These are phyloP conservation scores for Cymbopogon flexuosus DNA, from an alignment of 202 grass and related monocot genomes.

Conservation along the genomic window DNA sequence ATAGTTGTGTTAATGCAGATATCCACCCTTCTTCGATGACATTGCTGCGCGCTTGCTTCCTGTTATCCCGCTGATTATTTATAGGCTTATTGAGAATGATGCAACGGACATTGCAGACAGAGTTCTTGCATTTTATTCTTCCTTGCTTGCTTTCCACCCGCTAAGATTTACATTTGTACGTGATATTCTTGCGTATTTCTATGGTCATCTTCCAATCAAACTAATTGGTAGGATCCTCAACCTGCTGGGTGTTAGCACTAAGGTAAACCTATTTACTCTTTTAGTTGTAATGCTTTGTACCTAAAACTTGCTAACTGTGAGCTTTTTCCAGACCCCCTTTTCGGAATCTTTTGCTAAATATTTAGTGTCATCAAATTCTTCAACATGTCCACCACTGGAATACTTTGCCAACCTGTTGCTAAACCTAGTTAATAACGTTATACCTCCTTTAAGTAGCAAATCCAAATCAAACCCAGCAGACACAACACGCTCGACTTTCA, in stretches of 20 bases:
- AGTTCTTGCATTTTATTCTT: slow-evolving; percentile 79
- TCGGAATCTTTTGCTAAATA: slow-evolving; percentile 79
- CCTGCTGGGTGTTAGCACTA: slow-evolving; percentile 63
- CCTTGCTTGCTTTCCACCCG: slow-evolving; percentile 81
- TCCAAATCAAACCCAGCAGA: slow-evolving; percentile 63
- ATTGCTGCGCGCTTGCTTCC: slow-evolving; percentile 86
- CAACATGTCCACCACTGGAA: slow-evolving; percentile 74
- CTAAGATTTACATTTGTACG: slow-evolving; percentile 93
- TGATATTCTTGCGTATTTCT: slow-evolving; percentile 98
- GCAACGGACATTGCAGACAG: slow-evolving; percentile 75
- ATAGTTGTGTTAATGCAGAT: slow-evolving; percentile 55
- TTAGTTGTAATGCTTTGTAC: not conserved
- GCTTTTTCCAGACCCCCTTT: slow-evolving; percentile 70
- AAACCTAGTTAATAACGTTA: slow-evolving; percentile 87
- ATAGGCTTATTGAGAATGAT: slow-evolving; percentile 94
- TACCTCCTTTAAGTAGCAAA: slow-evolving; percentile 91
- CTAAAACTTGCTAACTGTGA: slow-evolving; percentile 21
- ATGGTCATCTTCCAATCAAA: slow-evolving; percentile 83
- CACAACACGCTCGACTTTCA: slow-evolving; percentile 39
- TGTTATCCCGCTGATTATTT: slow-evolving; percentile 88
- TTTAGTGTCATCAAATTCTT: slow-evolving; percentile 54
- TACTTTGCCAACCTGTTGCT: slow-evolving; percentile 92
- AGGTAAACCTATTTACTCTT: slow-evolving; percentile 60
- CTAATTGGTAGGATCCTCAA: slow-evolving; percentile 81
- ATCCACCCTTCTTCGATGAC: slow-evolving; percentile 93